These are phyloP conservation scores for Clarireedia monteithiana DNA, from an alignment of 2,329 filamentous ascomycete genomes.

Conservation along the genomic window DNA sequence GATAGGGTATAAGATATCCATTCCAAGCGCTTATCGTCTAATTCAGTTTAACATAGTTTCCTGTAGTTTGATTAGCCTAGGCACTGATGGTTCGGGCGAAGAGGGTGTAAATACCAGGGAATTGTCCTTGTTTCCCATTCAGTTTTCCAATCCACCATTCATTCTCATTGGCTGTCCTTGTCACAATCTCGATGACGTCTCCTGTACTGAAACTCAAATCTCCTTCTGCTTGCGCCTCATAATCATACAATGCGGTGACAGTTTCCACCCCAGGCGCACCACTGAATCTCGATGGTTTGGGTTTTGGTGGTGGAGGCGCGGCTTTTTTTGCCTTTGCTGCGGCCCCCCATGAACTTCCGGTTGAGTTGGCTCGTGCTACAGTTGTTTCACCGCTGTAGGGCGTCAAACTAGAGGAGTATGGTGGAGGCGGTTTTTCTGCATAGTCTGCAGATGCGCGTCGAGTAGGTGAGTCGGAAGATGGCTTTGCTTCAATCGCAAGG, in stretches of 20 bases:
- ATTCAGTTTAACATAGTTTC: conserved; percentile 43
- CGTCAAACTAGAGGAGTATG: conserved; percentile 44
- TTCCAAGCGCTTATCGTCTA: conserved; percentile 4
- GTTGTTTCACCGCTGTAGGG: conserved; percentile 19
- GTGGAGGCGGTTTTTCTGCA: conserved; percentile 58
- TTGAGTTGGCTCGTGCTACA: conserved; percentile 34
- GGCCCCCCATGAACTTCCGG: conserved; percentile 35
- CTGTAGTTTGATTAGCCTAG: conserved; percentile 27
- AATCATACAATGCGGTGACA: conserved; percentile 90
- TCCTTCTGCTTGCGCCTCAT: conserved; percentile 88
- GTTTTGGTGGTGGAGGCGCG: conserved; percentile 63
- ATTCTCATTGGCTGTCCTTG: conserved; percentile 79
- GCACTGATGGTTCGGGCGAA: neutral
- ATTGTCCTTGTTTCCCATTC: conserved; percentile 77
- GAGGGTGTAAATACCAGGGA: conserved; percentile 63
- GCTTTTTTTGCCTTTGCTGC: conserved; percentile 61
- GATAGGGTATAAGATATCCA: neutral
- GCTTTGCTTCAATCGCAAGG: conserved; percentile 15
- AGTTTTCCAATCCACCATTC: conserved; percentile 94
- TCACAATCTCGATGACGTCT: conserved; percentile 82
- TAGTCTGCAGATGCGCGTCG: conserved; percentile 34
- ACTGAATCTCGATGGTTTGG: conserved; percentile 71
- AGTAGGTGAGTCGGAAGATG: conserved; percentile 24
- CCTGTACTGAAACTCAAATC: conserved; percentile 86
- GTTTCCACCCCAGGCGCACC: conserved; percentile 61